These are phyloP conservation scores for Trichophyton rubrum DNA, from an alignment of 2,329 filamentous ascomycete species.

Conservation along the genomic window DNA sequence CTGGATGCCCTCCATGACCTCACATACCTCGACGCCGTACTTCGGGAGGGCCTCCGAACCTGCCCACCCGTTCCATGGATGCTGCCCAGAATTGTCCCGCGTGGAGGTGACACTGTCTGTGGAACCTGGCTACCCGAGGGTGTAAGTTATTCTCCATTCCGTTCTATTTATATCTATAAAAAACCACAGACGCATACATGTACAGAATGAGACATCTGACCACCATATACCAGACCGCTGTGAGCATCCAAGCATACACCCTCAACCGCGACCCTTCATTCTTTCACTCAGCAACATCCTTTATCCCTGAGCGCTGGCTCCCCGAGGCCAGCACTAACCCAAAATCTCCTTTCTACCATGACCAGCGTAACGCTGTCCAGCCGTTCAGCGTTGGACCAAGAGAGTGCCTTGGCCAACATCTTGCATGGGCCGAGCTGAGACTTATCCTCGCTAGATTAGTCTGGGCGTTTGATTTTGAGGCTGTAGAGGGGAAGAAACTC, in stretches of 20 bases:
- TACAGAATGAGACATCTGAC: neutral
- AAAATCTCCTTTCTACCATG: slow-evolving; percentile 26
- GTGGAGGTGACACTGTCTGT: slow-evolving; percentile 22
- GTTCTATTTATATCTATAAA: neutral
- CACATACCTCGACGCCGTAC: slow-evolving; percentile 30
- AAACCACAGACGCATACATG: neutral
- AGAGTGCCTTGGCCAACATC: slow-evolving; percentile 39
- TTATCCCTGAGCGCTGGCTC: slow-evolving; percentile 39
- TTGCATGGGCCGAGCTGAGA: slow-evolving; percentile 42
- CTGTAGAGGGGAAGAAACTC: neutral
- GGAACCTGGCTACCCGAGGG: slow-evolving; percentile 27
- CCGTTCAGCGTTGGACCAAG: slow-evolving; percentile 40
- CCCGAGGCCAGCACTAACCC: slow-evolving; percentile 17
- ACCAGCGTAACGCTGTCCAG: slow-evolving; percentile 35
- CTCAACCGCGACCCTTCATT: slow-evolving; percentile 34
- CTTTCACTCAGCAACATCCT: slow-evolving; percentile 37
- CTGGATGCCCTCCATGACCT: slow-evolving; percentile 22
- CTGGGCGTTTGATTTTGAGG: slow-evolving; percentile 36
- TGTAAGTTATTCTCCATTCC: slow-evolving; percentile 6
- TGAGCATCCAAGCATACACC: slow-evolving; percentile 36
- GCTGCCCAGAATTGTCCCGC: slow-evolving; percentile 15
- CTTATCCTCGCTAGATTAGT: slow-evolving; percentile 38
- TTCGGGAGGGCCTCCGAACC: slow-evolving; percentile 34
- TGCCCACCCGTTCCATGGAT: slow-evolving; percentile 25
- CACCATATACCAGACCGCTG: slow-evolving; percentile 24